These are phyloP conservation scores for Nicotiana knightiana DNA, from an alignment of 257 asterid genomes.

Conservation along the genomic window DNA sequence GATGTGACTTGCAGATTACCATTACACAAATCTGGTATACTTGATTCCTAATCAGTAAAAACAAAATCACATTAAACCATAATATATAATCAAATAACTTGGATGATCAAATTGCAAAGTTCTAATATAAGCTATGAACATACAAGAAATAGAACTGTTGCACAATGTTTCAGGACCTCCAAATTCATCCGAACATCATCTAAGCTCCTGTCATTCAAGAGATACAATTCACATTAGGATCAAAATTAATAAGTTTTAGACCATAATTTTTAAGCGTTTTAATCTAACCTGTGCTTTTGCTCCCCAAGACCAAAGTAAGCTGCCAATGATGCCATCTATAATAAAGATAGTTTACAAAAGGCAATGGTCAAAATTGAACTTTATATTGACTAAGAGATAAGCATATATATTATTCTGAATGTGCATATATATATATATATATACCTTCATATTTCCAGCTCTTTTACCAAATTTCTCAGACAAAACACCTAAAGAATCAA, in stretches of 20 bases:
- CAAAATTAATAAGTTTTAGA: not conserved
- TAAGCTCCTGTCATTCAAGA: constrained; percentile 55
- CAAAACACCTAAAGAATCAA: constrained; percentile 74
- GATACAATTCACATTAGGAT: not conserved
- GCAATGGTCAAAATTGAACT: not conserved
- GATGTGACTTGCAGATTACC: constrained; percentile 29
- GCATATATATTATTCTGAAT: not conserved
- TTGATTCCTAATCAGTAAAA: constrained; percentile 54
- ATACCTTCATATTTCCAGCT: constrained; percentile 98
- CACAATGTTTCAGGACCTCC: constrained; percentile 95
- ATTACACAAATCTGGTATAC: constrained; percentile 51
- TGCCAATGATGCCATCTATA: constrained; percentile 92
- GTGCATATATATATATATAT: not conserved
- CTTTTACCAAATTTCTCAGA: constrained; percentile 70
- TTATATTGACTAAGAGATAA: too few relatives aligned
- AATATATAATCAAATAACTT: not conserved
- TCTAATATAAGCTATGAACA: not conserved
- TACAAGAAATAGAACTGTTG: constrained; percentile 86
- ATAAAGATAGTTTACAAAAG: not conserved
- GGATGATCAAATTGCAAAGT: not conserved
- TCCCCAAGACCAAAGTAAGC: constrained; percentile 83
- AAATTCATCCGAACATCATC: constrained; percentile 89
- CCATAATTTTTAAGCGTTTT: not conserved
- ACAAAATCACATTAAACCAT: not conserved
- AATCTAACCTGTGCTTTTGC: constrained; percentile 74